phyloP scores from a whole-genome alignment of 108 stramenopile genomes.

The Halocafeteria seosinensis region DNA sequence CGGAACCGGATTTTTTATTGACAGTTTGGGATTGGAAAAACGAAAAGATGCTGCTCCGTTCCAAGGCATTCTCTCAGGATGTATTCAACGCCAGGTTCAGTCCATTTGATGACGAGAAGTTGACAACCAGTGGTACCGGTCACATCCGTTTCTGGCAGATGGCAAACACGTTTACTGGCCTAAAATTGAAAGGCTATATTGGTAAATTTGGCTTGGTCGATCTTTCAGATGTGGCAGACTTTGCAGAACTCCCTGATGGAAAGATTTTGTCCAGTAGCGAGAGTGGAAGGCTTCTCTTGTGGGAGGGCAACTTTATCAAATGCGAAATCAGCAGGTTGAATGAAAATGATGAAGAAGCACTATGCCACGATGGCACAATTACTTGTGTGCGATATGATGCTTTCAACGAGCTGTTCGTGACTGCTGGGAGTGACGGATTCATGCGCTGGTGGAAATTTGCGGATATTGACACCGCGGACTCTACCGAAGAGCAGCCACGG shows the following conservation, averaged over 20 bases:
- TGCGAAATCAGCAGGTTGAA: slow-evolving; percentile 20
- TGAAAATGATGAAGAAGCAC: not conserved
- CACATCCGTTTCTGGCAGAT: slow-evolving; percentile 59
- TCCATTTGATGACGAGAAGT: slow-evolving; percentile 23
- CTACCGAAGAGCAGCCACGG: slow-evolving; percentile 11
- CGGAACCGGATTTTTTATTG: slow-evolving; percentile 40
- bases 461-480: slow-evolving; percentile 21
- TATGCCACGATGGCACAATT: slow-evolving; percentile 8
- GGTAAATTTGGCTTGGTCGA: slow-evolving; percentile 35
- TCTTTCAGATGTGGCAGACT: slow-evolving; percentile 36
- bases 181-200: slow-evolving; percentile 45
- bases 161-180: slow-evolving; percentile 46
- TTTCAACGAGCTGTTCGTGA: slow-evolving; percentile 10
- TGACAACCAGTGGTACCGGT: slow-evolving; percentile 41
- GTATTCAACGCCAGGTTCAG: slow-evolving; percentile 31
- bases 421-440: slow-evolving; percentile 28
- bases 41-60: slow-evolving; percentile 29
- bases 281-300: slow-evolving; percentile 33
- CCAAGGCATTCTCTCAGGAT: slow-evolving; percentile 48
- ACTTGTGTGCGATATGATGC: not conserved
- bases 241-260: slow-evolving; percentile 42
- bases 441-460: slow-evolving; percentile 31
- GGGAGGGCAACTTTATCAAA: slow-evolving; percentile 52
- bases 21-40: slow-evolving; percentile 45
- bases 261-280: slow-evolving; percentile 41